These are phyloP conservation scores for Paramyrothecium sp. DNA, from an alignment of 2,329 filamentous ascomycete genomes.

Conservation along the genomic window DNA sequence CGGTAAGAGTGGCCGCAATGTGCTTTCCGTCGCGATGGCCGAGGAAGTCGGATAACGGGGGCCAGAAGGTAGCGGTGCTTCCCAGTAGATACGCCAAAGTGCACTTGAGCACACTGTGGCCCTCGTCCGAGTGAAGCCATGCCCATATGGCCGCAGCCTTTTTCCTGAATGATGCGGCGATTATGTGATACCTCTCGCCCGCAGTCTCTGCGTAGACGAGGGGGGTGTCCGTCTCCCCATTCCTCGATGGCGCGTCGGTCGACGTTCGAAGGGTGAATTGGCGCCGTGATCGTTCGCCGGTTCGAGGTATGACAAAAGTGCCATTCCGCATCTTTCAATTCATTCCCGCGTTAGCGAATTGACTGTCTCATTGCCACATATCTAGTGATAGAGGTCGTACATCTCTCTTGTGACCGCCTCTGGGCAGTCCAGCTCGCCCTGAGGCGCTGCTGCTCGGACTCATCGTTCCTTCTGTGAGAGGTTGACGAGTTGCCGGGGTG, in stretches of 20 bases:
- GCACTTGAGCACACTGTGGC: constrained; percentile 84
- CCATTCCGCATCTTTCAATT: constrained; percentile 73
- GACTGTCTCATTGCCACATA: too few relatives aligned
- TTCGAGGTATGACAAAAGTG: constrained; percentile 82
- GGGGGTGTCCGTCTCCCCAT: constrained; percentile 21
- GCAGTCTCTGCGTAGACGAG: constrained; percentile 25
- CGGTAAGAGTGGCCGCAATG: constrained; percentile 87
- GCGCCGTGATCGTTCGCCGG: constrained; percentile 79
- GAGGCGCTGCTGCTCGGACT: constrained; percentile 29
- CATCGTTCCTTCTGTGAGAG: constrained; percentile 39
- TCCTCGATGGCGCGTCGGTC: constrained; percentile 15
- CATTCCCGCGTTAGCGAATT: background rate
- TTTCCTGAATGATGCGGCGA: constrained; percentile 30
- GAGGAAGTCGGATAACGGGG: constrained; percentile 68
- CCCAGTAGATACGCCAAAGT: constrained; percentile 85
- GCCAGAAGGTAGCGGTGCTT: constrained; percentile 81
- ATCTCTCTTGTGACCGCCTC: constrained; percentile 43
- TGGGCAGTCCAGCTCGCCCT: constrained; percentile 37
- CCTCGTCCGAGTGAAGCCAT: constrained; percentile 70
- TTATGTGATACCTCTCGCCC: constrained; percentile 30
- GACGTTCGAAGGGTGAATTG: constrained; percentile 72
- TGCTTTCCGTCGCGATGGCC: constrained; percentile 90
- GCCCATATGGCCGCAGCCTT: constrained; percentile 41
- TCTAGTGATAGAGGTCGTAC: too few relatives aligned
- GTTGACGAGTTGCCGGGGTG: too few relatives aligned